Conservation (phyloP, 83 land plant genomes). For the Thuja plicata region DNA sequence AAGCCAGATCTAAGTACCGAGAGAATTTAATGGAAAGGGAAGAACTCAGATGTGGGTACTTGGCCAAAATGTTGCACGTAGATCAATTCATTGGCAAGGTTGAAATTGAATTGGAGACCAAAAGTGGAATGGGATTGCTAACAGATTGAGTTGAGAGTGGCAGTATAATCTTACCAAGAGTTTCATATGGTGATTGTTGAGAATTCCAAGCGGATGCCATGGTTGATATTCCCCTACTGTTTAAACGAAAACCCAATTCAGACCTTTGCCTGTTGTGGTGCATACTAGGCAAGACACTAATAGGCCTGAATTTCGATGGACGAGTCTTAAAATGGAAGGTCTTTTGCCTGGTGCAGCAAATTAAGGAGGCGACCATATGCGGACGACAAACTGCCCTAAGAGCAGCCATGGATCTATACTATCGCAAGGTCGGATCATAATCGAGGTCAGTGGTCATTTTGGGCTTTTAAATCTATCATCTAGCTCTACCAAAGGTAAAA, state of each 20-base stretch:
- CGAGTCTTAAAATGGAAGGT: neutral
- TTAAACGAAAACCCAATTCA: neutral
- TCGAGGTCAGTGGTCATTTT: too few species aligned
- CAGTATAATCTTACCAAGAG: slow-evolving; percentile 43
- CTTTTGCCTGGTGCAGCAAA: neutral
- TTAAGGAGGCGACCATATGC: slow-evolving; percentile 8
- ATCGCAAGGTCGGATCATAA: neutral
- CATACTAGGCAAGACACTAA: neutral
- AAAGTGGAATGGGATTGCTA: neutral
- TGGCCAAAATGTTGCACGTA: neutral
- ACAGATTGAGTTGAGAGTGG: neutral
- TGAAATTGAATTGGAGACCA: neutral
- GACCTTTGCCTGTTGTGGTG: neutral
- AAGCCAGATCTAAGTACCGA: neutral
- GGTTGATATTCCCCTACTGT: slow-evolving; percentile 15
- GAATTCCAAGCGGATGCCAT: slow-evolving; percentile 48
- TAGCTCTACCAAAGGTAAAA: too few species aligned
- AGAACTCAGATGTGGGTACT: neutral
- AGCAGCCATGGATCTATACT: slow-evolving; percentile 8
- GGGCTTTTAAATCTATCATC: too few species aligned
- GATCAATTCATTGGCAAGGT: neutral
- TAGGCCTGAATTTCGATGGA: neutral
- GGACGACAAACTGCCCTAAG: slow-evolving; percentile 28
- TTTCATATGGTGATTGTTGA: slow-evolving; percentile 59
- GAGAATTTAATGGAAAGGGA: neutral